Percentiles rank a stretch among this genome's conserved stretches.
These are phyloP conservation scores for Babesia caballi DNA, from an alignment of 169 alveolate genomes.

Conservation along the genomic window DNA sequence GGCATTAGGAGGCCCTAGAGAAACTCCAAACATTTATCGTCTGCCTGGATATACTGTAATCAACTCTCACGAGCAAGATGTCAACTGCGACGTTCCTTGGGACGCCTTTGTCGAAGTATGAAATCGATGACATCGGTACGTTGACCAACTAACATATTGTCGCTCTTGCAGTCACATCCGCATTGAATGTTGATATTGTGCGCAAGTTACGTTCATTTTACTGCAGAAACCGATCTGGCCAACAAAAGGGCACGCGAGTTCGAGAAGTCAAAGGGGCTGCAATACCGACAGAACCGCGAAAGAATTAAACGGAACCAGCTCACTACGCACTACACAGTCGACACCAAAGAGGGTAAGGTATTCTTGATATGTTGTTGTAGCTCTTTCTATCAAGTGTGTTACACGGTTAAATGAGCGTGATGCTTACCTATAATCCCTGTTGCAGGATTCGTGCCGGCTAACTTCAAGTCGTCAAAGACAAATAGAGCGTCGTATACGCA, in stretches of 20 bases:
- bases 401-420: background rate
- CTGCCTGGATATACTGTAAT: background rate
- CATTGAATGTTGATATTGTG: too few species aligned
- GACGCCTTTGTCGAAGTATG: slow-evolving; percentile 61
- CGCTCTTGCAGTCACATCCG: background rate
- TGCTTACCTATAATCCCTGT: background rate
- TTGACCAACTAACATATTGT: background rate
- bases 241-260: slow-evolving; percentile 4
- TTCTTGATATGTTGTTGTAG: background rate
- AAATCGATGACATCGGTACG: slow-evolving; percentile 57
- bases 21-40: too few species aligned
- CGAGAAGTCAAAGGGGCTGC: slow-evolving; percentile 38
- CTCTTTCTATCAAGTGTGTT: background rate
- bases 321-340: slow-evolving; percentile 46
- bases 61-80: background rate
- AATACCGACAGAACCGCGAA: slow-evolving; percentile 49
- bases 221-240: slow-evolving; percentile 8
- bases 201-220: too few species aligned
- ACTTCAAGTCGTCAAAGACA: slow-evolving; percentile 50
- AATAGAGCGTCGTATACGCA: slow-evolving; percentile 34
- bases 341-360: slow-evolving; percentile 41
- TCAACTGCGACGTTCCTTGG: slow-evolving; percentile 46
- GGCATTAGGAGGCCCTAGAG: too few species aligned
- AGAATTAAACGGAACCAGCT: slow-evolving; percentile 24
- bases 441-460: slow-evolving; percentile 51